Conservation (phyloP, 2,329 filamentous ascomycete genomes). For the Fusarium nanum region DNA sequence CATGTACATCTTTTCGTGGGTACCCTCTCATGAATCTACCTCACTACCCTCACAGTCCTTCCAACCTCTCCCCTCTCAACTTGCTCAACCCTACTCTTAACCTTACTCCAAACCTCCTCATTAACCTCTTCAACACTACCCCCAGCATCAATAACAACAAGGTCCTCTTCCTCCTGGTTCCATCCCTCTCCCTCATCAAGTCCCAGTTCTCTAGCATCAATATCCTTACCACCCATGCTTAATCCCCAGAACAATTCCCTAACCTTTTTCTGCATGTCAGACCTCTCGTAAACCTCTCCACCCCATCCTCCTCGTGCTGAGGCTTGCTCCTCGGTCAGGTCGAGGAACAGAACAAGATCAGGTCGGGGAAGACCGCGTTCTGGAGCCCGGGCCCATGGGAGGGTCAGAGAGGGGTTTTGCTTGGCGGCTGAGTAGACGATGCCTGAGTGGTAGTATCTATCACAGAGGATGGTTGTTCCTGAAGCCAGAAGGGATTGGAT, state of each 20-base stretch:
- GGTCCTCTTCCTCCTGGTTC: conserved; percentile 63
- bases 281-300: conserved; percentile 87
- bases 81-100: conserved; percentile 58
- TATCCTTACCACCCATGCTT: conserved; percentile 59
- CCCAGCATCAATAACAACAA: conserved; percentile 66
- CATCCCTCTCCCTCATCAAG: conserved; percentile 49
- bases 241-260: conserved; percentile 76
- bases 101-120: conserved; percentile 66
- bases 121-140: conserved; percentile 67
- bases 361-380: conserved; percentile 89
- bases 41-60: conserved; percentile 54
- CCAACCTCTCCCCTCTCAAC: conserved; percentile 64
- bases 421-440: conserved; percentile 95
- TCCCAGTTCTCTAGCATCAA: conserved; percentile 43
- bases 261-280: conserved; percentile 83
- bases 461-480: conserved; percentile 83
- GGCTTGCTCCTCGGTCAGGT: conserved; percentile 79
- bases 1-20: not conserved
- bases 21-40: conserved; percentile 10
- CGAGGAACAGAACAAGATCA: conserved; percentile 88
- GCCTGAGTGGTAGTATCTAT: conserved; percentile 95
- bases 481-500: conserved; percentile 66
- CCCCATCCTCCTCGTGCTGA: conserved; percentile 86
- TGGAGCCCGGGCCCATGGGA: conserved; percentile 85
- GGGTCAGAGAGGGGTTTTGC: conserved; percentile 72